Base-by-base conservation (phyloP, 495 filamentous ascomycete genomes). In the Lentithecium fluviatile region DNA sequence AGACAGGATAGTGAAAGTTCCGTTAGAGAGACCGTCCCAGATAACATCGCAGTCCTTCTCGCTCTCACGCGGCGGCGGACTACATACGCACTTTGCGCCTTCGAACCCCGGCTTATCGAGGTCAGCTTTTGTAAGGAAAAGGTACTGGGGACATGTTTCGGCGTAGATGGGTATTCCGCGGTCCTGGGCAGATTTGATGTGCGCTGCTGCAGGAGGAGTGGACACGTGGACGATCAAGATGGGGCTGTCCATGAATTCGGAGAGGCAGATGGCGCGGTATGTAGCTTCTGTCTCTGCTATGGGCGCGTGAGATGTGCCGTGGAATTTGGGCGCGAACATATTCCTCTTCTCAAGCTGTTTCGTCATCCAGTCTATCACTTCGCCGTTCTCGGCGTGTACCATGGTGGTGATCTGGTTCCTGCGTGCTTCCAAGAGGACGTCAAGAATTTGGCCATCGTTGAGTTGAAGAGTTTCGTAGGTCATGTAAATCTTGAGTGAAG, bases 121-220 rank as follows among this genome's bases (percentile, higher is more conserved):
- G 55, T 75, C 74, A 40, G 80, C 77, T 6, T 79, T 74, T 4
- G 79, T 82, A 2, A 87, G 74, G 61, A 83, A 82, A n/a, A 86
- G 73, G 64, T 87, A 87, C 55, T 87, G 83, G 6, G 84, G 84
- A 65, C 83, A 86, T 10, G 83, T 87, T 70, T 87, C 84, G 13
- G 81, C 84, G 65, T 83, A 80, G 4, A 87, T 74, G 0, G 83
- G 83, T 21, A 84, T 74, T 0, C 80, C 74, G 38, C 70, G 64
- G 1, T 78, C 82, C 62, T 87, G 83, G 3, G 84, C 84, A 10
- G 71, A 58, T 20, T 80, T 75, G 64, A 87, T 82, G 52, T 79
- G 76, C n/a, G 61, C 58, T 7, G 80, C 76, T 0, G 82, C 82
- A 10, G 71, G 68, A 7, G 76, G 76, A 3, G 78, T 80, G 43